These are phyloP conservation scores for Poa pratensis DNA, from an alignment of 176 grass and related monocot species.

Conservation along the genomic window DNA sequence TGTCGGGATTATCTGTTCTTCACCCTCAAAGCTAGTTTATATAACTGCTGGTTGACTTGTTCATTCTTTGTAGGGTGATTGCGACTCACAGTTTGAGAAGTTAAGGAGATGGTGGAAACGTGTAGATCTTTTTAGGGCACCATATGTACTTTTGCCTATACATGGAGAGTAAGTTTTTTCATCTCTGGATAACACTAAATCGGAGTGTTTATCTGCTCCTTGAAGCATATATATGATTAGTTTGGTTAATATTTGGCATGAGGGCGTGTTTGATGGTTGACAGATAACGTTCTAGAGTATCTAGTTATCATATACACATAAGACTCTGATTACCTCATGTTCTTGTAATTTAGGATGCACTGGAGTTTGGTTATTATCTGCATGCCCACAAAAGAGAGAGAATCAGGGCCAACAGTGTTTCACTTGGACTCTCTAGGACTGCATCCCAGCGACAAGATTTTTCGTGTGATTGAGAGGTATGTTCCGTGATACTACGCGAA, in stretches of 20 bases:
- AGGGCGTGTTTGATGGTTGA: conserved; percentile 16
- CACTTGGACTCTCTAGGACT: conserved; percentile 90
- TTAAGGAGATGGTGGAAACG: conserved; percentile 83
- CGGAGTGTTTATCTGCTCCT: conserved; percentile 10
- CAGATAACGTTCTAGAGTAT: conserved; percentile 1
- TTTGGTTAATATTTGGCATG: conserved; percentile 25
- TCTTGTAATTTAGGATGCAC: conserved; percentile 69
- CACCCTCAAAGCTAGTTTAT: background rate
- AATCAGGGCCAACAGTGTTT: conserved; percentile 69
- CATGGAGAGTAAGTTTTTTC: conserved; percentile 72
- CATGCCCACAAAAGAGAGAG: conserved; percentile 64
- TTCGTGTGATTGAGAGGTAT: conserved; percentile 60
- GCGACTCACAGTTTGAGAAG: conserved; percentile 51
- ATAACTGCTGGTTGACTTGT: background rate
- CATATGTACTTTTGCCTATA: conserved; percentile 88
- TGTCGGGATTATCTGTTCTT: conserved; percentile 18
- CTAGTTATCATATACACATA: conserved; percentile 27
- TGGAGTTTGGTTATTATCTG: conserved; percentile 95
- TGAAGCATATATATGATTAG: conserved; percentile 25
- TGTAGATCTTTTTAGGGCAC: conserved; percentile 80
- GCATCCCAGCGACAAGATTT: conserved; percentile 66
- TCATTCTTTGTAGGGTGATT: conserved; percentile 32
- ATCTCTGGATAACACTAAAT: conserved; percentile 23
- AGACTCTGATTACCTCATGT: conserved; percentile 14
- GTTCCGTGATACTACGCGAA: background rate